Percentiles rank a stretch among this genome's conserved stretches.
Conservation (phyloP, 225 moss, liverwort and hornwort genomes). For the Physcomitrellopsis africana region DNA sequence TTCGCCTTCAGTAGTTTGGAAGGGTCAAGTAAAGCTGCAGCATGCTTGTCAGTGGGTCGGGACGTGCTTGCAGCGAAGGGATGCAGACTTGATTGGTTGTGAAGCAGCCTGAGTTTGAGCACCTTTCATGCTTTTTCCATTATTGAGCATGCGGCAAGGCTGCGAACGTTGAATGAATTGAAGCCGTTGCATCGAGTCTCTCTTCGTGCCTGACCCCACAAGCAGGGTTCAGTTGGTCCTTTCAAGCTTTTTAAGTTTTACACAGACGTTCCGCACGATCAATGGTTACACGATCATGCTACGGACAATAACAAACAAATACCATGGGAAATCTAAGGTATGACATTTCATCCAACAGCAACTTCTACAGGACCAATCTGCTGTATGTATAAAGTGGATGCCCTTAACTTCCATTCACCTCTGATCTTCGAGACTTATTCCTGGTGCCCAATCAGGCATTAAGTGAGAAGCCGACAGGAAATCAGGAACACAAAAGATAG, state of each 20-base stretch:
- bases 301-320: conserved; percentile 26
- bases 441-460: conserved; percentile 25
- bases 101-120: conserved; percentile 20
- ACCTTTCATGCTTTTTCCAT: conserved; percentile 23
- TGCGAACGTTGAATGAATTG: conserved; percentile 33
- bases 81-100: conserved; percentile 29
- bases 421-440: conserved; percentile 7
- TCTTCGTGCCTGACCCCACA: conserved; percentile 29
- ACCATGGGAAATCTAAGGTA: conserved; percentile 26
- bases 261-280: conserved; percentile 25
- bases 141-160: conserved; percentile 28
- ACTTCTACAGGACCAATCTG: conserved; percentile 18
- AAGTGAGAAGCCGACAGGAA: conserved; percentile 42
- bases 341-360: conserved; percentile 8
- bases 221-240: conserved; percentile 28
- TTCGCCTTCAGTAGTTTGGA: conserved; percentile 9
- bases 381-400: conserved; percentile 11
- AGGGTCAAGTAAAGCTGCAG: conserved; percentile 15
- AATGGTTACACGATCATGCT: conserved; percentile 22
- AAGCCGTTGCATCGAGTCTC: conserved; percentile 14
- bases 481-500: conserved; percentile 21
- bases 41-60: conserved; percentile 18
- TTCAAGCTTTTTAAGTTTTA: conserved; percentile 32
- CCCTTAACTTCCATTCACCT: conserved; percentile 28
- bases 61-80: conserved; percentile 13